Base-by-base conservation (phyloP, 2,329 filamentous ascomycete species). In the Exophiala phaeomuriformis region DNA sequence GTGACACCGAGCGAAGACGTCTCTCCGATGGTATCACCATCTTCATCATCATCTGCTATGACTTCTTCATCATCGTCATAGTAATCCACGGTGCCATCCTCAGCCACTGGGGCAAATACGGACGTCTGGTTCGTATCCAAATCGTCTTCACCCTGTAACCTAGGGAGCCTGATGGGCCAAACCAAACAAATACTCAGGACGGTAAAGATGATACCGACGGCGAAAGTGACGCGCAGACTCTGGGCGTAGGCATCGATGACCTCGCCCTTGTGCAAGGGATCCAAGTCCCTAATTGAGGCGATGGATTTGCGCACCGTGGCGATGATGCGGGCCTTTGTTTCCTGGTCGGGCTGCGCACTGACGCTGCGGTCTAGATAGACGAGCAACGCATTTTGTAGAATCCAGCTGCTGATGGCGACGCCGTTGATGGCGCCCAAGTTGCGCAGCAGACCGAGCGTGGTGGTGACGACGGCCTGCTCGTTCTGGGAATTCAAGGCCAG, bases 391-490 rank as follows among this genome's bases (percentile, higher is more conserved):
- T 64, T 64, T 42, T 64, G 61, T 3, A 62, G 50, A 8, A 64
- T 39, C 55, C 57, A 61, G 49, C 55, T 61, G 35, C 55, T 59
- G 31, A 63, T 40, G 7, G 62, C 59, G 8, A 64, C 61, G 10
- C 61, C 59, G 19, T 62, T 47, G 39, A 63, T 57, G 12, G 52
- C 41, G 29, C 62, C 59, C 6, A 63, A 33, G 32, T 47, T 58
- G 37, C 61, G 52, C 19, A 57, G 37, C 5, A 63, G 56, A 8
- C 53, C 60, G 3, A 63, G 45, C 5, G 60, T 61, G 5, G 58
- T 61, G 3, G 54, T 57, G 62, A 74, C 71, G 19, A 74, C 72
- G 0, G 72, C 72, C 56, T 75, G 72, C 7, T 75, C 73, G 31
- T 69, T 69, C 55, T 72, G 68, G 3, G 66, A 65, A 47, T 70